These are phyloP conservation scores for Erysimum cheiranthoides DNA, from an alignment of 345 rosid genomes.

Conservation along the genomic window DNA sequence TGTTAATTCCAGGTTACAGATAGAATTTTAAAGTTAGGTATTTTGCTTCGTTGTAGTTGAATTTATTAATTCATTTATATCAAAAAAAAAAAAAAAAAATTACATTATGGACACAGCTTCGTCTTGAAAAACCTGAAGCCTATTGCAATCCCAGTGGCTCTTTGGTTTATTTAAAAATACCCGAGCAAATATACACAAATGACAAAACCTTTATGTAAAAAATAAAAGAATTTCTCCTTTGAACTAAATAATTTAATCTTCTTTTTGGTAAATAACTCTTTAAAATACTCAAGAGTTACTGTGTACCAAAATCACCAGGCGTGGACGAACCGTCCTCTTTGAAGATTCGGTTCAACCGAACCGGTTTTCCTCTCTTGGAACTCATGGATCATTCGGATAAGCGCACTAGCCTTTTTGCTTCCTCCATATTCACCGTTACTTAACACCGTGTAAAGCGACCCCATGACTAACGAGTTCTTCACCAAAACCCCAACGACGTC, in stretches of 20 bases:
- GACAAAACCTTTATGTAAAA: background rate
- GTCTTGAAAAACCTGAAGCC: conserved; percentile 19
- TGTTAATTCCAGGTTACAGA: background rate
- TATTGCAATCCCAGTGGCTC: conserved; percentile 6
- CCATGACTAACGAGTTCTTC: conserved; percentile 63
- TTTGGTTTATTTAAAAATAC: conserved; percentile 4
- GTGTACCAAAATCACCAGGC: conserved; percentile 52
- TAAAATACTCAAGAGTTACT: conserved; percentile 32
- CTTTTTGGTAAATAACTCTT: conserved; percentile 32
- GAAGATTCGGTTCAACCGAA: conserved; percentile 47
- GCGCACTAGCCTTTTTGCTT: conserved; percentile 73
- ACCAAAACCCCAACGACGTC: conserved; percentile 50
- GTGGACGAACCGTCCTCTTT: conserved; percentile 59
- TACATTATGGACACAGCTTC: conserved; percentile 25
- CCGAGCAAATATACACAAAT: conserved; percentile 11
- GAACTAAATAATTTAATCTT: background rate
- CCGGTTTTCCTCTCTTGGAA: conserved; percentile 58
- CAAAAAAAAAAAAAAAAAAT: background rate
- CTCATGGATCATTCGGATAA: conserved; percentile 71
- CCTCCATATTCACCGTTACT: conserved; percentile 70
- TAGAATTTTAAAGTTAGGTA: background rate
- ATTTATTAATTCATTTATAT: conserved; percentile 24
- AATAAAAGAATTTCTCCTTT: conserved; percentile 14
- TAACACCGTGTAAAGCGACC: conserved; percentile 66
- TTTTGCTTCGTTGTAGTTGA: conserved; percentile 14